Evolutionary conservation across 495 filamentous ascomycete genomes (phyloP).

Genomic region (Lepidopterella palustris): DNA sequence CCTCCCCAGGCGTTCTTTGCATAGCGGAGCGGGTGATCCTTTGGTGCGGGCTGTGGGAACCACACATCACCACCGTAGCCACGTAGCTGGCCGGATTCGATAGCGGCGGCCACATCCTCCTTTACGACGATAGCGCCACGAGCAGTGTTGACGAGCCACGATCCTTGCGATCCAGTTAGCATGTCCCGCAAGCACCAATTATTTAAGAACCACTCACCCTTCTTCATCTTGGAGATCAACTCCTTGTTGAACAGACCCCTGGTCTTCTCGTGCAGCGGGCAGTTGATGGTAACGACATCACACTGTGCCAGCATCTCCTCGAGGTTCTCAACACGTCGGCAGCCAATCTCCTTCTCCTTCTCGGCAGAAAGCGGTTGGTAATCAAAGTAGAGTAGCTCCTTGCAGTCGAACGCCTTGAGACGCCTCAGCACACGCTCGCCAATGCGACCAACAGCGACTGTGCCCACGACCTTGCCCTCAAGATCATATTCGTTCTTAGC

Average conservation of each 20-base stretch:
- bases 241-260: slow-evolving; percentile 97
- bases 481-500: slow-evolving; percentile 98
- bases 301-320: slow-evolving; percentile 96
- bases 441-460: slow-evolving; percentile 94
- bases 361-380: slow-evolving; percentile 89
- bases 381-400: slow-evolving; percentile 98
- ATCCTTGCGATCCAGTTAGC: slow-evolving; percentile 45
- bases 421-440: slow-evolving; percentile 95
- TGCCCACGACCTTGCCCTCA: slow-evolving; percentile 95
- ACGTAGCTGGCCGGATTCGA: slow-evolving; percentile 87
- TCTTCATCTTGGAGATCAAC: slow-evolving; percentile 99
- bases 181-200: background rate
- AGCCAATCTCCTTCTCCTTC: slow-evolving; percentile 93
- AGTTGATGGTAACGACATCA: slow-evolving; percentile 99
- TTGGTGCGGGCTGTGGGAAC: slow-evolving; percentile 89
- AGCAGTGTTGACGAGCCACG: slow-evolving; percentile 97
- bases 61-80: slow-evolving; percentile 96
- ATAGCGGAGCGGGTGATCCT: slow-evolving; percentile 88
- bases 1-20: slow-evolving; percentile 92
- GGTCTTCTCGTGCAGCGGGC: slow-evolving; percentile 97
- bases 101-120: slow-evolving; percentile 93
- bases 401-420: slow-evolving; percentile 96
- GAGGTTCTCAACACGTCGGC: slow-evolving; percentile 74
- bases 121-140: slow-evolving; percentile 99
- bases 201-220: slow-evolving; percentile 46